These are phyloP conservation scores for Puccinia coronata DNA, from an alignment of 1,284 basidiomycete species.

Conservation along the genomic window DNA sequence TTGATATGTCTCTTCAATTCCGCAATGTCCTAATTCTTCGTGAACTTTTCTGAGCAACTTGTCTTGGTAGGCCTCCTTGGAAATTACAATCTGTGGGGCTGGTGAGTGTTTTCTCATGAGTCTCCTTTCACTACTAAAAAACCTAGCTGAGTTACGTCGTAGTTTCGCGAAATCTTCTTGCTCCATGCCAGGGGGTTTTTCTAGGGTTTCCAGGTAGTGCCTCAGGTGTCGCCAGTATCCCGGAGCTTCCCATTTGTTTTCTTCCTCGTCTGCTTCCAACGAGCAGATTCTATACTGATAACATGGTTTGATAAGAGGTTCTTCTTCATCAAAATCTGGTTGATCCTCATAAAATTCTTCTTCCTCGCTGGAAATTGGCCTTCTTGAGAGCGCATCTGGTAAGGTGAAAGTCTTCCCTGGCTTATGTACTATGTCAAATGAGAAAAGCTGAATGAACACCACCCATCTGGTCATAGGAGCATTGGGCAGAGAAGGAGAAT, in stretches of 20 bases:
- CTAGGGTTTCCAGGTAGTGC: not conserved
- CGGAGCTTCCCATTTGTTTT: not conserved
- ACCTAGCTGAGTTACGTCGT: not conserved
- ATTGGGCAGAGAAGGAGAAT: not conserved
- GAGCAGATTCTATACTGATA: not conserved
- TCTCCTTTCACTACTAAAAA: not conserved
- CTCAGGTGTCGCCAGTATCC: not conserved
- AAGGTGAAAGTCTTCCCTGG: slow-evolving; percentile 1
- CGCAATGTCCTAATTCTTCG: not conserved
- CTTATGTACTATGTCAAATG: slow-evolving; percentile 9
- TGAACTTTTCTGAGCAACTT: not conserved
- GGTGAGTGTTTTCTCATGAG: not conserved
- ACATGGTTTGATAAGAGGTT: not conserved
- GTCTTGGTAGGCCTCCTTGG: not conserved
- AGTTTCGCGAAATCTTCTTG: not conserved
- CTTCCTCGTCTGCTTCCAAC: not conserved
- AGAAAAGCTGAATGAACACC: slow-evolving; percentile 5
- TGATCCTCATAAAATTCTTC: not conserved
- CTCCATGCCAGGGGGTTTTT: not conserved
- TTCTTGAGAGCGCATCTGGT: not conserved
- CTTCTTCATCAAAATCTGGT: slow-evolving; percentile 19
- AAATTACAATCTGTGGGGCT: not conserved
- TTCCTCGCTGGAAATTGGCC: not conserved
- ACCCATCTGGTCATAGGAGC: slow-evolving; percentile 13
- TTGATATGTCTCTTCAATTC: slow-evolving; percentile 2